Evolutionary conservation across 139 green algal genomes (phyloP), one percentile per base, ranked within the genome.

Genomic region (Chlorella vulgaris): DNA sequence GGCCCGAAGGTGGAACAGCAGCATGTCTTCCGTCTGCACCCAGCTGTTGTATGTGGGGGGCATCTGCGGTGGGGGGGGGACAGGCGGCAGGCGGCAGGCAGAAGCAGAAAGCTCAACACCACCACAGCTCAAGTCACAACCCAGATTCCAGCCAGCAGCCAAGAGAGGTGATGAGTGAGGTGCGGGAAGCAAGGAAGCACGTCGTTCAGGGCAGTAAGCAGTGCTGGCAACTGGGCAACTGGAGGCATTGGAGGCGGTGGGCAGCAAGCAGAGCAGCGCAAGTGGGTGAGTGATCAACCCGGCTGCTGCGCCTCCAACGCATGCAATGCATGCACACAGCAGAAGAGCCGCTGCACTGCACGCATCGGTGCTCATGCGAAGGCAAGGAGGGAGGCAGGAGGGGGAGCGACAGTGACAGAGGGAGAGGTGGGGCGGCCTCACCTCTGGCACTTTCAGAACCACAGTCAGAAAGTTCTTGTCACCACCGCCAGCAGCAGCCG

Each of bases 21-120:
- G 73, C 73, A 79, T 79, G 73, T 79, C 73, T 35, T 79, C 73
- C 5, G 24, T 40, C 36, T 68, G 53, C 73, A 79, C 73, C 73
- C 73, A 79, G 53, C 53, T 79, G 73, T 79, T 79, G 73, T 51
- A 79, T 21, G 50, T 78, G 35, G 70, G 47, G 4, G 70, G 70
- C 47, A 65, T 31, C 70, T 78, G 70, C 70, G 29, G 1, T 15
- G n/a, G 18, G 10, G 29, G 39, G 7, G 38, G 67, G 39, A 7
- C 26, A 38, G 19, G 63, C n/a, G 33, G 2, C 28, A 10, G 18
- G 50, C 50, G 18, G 50, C 13, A 13, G 50, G 13, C 13, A 21
- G 53, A 68, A 68, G 61, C 7, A 68, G n/a, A n/a, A n/a, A n/a
- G n/a, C n/a, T n/a, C 47, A 58, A 58, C 13, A 58, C 10, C 47